phyloP scores from a whole-genome alignment of 2,329 filamentous ascomycete species.

The Clarireedia hainanense region DNA sequence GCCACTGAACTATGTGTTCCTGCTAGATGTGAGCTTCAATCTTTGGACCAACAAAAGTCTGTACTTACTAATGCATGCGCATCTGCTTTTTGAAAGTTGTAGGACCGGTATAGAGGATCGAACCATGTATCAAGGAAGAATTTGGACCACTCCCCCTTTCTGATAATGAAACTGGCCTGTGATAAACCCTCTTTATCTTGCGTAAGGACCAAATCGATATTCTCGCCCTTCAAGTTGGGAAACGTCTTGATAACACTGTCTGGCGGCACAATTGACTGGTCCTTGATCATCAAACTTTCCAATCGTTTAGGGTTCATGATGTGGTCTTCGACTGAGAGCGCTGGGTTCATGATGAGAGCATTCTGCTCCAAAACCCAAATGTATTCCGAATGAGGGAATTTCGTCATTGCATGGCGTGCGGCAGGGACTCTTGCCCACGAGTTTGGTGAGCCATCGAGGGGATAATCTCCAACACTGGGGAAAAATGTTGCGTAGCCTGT shows the following conservation, averaged over 20 bases:
- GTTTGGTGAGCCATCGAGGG: conserved; percentile 49
- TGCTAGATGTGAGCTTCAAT: conserved; percentile 30
- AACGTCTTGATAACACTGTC: conserved; percentile 98
- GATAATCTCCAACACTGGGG: conserved; percentile 67
- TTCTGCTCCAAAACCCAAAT: conserved; percentile 85
- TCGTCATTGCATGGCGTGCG: conserved; percentile 78
- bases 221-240: conserved; percentile 64
- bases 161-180: conserved; percentile 69
- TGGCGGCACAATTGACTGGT: conserved; percentile 81
- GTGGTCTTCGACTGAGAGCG: conserved; percentile 59
- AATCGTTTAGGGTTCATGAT: conserved; percentile 61
- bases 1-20: conserved; percentile 93
- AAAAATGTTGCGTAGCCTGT: conserved; percentile 83
- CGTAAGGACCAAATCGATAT: conserved; percentile 74
- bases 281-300: conserved; percentile 73
- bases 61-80: conserved; percentile 72
- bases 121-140: conserved; percentile 96
- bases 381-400: conserved; percentile 67
- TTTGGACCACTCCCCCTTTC: conserved; percentile 81
- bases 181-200: conserved; percentile 78
- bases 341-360: conserved; percentile 81
- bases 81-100: conserved; percentile 96
- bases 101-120: conserved; percentile 84
- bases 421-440: conserved; percentile 78
- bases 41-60: background rate